Conservation (phyloP, 805 yeast species). For the Hanseniaspora thailandica region DNA sequence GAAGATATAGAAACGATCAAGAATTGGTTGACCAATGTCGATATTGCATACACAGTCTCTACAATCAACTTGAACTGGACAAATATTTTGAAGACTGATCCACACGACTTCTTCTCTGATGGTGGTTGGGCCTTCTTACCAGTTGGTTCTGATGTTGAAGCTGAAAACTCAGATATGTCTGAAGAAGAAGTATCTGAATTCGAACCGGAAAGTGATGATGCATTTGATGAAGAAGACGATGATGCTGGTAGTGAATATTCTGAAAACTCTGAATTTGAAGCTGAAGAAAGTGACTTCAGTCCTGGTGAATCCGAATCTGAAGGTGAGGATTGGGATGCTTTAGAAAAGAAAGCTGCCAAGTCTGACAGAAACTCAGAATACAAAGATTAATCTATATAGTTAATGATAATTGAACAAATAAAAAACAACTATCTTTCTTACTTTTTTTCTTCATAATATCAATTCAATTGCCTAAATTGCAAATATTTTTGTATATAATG, state of each 20-base stretch:
- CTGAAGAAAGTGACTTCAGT: conserved; percentile 24
- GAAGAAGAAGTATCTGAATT: conserved; percentile 54
- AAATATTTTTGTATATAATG: too few relatives aligned
- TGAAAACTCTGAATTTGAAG: conserved; percentile 28
- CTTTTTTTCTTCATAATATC: not conserved
- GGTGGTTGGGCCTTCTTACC: conserved; percentile 96
- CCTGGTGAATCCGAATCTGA: conserved; percentile 25
- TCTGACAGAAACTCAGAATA: conserved; percentile 28
- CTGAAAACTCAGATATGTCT: conserved; percentile 56
- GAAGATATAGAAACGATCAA: conserved; percentile 83
- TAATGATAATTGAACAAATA: not conserved
- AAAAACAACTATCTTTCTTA: not conserved
- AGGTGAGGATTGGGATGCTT: conserved; percentile 34
- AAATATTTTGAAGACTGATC: conserved; percentile 93
- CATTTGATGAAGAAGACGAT: conserved; percentile 34
- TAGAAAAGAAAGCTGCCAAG: conserved; percentile 32
- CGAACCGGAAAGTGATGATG: conserved; percentile 36
- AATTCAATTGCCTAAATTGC: too few relatives aligned
- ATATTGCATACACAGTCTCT: conserved; percentile 87
- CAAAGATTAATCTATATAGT: conserved; percentile 18
- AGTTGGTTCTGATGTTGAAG: conserved; percentile 72
- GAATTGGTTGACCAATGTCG: conserved; percentile 96
- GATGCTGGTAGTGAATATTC: conserved; percentile 30
- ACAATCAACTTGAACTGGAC: conserved; percentile 93
- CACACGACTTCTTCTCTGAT: conserved; percentile 81